phyloP scores from a whole-genome alignment of 805 yeast genomes.

The Priceomyces castillae region DNA sequence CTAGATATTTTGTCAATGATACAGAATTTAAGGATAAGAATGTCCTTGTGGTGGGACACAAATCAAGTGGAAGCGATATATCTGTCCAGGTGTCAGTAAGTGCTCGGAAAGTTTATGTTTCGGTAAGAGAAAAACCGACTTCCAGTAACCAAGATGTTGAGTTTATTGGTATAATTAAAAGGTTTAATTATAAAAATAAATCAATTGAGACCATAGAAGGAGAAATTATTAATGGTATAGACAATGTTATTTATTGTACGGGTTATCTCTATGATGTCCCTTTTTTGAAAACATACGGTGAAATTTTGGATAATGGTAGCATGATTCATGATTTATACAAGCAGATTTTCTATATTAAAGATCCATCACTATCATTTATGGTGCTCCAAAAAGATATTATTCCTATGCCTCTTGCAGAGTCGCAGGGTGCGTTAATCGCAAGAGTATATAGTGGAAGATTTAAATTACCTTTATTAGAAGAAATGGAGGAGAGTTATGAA shows the following conservation, averaged over 20 bases:
- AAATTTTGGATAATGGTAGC: constrained; percentile 27
- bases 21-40: constrained; percentile 19
- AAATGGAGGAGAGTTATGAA: constrained; percentile 32
- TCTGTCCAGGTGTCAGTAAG: constrained; percentile 55
- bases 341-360: constrained; percentile 45
- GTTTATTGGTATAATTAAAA: constrained; percentile 23
- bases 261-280: constrained; percentile 39
- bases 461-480: constrained; percentile 35
- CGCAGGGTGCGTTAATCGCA: constrained; percentile 45
- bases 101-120: constrained; percentile 24
- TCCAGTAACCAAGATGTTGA: constrained; percentile 10
- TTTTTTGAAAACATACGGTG: constrained; percentile 21
- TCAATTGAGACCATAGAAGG: constrained; percentile 26
- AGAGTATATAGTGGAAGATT: constrained; percentile 43
- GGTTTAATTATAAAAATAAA: constrained; percentile 32
- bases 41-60: constrained; percentile 70
- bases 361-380: constrained; percentile 42
- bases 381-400: constrained; percentile 46
- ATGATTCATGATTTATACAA: constrained; percentile 40
- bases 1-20: constrained; percentile 24
- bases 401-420: constrained; percentile 51
- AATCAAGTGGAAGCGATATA: constrained; percentile 75
- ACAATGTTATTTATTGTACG: constrained; percentile 33
- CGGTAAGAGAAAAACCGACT: constrained; percentile 7
- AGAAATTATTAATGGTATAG: constrained; percentile 21